Evolutionary conservation across 1,284 basidiomycete genomes (phyloP).

Genomic region (Cryptococcus sp.): DNA sequence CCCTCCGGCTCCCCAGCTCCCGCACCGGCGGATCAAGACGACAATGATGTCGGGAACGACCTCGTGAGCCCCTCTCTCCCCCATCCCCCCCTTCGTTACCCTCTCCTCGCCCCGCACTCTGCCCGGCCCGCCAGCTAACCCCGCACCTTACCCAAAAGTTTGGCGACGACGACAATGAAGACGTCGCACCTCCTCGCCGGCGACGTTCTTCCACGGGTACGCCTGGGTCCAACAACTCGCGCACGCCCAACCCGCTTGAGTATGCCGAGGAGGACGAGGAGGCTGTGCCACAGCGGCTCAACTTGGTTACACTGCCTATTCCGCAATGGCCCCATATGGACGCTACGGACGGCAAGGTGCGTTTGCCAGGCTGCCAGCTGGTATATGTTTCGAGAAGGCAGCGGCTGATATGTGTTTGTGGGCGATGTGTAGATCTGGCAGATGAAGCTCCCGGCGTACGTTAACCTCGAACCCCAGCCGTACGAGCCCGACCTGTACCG

Average conservation of each 20-base stretch:
- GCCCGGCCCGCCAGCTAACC: background rate
- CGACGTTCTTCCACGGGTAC: conserved; percentile 44
- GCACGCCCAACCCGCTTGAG: conserved; percentile 37
- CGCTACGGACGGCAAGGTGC: conserved; percentile 45
- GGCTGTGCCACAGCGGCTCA: conserved; percentile 21
- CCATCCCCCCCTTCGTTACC: no score
- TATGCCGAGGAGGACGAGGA: conserved; percentile 43
- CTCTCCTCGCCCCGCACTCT: no score
- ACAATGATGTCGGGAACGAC: no score
- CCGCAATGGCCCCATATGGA: conserved; percentile 40
- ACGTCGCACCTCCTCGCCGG: conserved; percentile 2
- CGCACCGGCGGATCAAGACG: background rate
- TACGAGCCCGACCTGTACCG: conserved; percentile 44
- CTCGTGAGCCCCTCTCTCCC: no score
- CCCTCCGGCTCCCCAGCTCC: conserved; percentile 11
- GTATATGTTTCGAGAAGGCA: background rate
- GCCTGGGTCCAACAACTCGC: conserved; percentile 16
- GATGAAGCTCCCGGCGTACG: conserved; percentile 44
- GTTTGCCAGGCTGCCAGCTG: conserved; percentile 14
- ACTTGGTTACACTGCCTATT: conserved; percentile 33
- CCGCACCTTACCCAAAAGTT: conserved; percentile 53
- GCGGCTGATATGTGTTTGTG: background rate
- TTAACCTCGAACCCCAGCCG: conserved; percentile 43
- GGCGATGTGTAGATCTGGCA: conserved; percentile 35
- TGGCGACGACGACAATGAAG: conserved; percentile 75